Percentiles rank a stretch among this genome's conserved stretches.
Conservation (phyloP, 257 asterid species). For the Sherardia arvensis region DNA sequence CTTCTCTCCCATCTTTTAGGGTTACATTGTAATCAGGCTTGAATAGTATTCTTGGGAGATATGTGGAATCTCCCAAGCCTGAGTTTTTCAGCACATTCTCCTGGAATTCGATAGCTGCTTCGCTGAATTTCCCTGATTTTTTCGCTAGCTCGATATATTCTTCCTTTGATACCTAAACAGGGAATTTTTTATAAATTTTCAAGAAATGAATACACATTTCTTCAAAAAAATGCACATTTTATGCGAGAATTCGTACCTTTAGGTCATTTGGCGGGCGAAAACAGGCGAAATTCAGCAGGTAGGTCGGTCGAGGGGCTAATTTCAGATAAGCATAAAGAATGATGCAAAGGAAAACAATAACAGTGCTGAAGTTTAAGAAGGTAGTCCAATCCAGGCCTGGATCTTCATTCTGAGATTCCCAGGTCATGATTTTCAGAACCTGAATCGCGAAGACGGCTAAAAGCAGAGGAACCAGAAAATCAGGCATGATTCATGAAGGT, state of each 20-base stretch:
- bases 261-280: constrained; percentile 48
- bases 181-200: too few species aligned
- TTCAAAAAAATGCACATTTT: too few species aligned
- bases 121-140: constrained; percentile 48
- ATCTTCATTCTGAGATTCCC: constrained; percentile 13
- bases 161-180: constrained; percentile 39
- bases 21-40: constrained; percentile 23
- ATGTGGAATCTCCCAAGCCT: constrained; percentile 53
- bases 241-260: constrained; percentile 26
- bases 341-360: constrained; percentile 35
- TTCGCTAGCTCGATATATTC: constrained; percentile 44
- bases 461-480: constrained; percentile 33
- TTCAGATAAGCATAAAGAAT: constrained; percentile 24
- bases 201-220: background rate
- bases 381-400: constrained; percentile 19
- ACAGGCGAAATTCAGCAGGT: constrained; percentile 48
- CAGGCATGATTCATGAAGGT: constrained; percentile 30
- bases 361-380: constrained; percentile 16
- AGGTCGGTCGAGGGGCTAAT: constrained; percentile 42
- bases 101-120: constrained; percentile 39
- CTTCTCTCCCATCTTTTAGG: constrained; percentile 36
- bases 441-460: constrained; percentile 25
- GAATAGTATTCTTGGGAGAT: constrained; percentile 45
- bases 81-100: constrained; percentile 43
- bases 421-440: constrained; percentile 20